A percentile compares a stretch with the other conserved stretches of the same genome.
Conservation (phyloP, 2,329 filamentous ascomycete species). For the Penicillium sp. region DNA sequence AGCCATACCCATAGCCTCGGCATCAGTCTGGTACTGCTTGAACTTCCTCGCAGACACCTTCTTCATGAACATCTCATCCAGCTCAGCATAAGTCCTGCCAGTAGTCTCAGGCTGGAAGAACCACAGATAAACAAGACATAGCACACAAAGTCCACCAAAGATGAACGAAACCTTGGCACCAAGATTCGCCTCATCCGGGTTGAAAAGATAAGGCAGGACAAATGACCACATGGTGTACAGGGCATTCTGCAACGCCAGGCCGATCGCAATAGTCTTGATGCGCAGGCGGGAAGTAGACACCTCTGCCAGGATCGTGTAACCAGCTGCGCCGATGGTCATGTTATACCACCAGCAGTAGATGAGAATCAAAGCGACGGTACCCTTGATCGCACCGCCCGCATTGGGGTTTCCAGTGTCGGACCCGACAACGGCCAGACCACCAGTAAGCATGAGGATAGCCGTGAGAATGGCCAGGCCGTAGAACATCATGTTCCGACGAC, state of each 20-base stretch:
- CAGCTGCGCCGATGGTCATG: conserved; percentile 45
- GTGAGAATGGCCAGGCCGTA: conserved; percentile 39
- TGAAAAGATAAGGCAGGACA: conserved; percentile 42
- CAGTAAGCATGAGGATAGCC: conserved; percentile 44
- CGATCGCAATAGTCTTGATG: conserved; percentile 45
- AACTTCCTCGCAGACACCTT: conserved; percentile 15
- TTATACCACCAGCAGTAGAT: conserved; percentile 45
- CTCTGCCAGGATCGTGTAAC: conserved; percentile 43
- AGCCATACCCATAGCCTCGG: conserved; percentile 11
- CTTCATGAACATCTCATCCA: conserved; percentile 19
- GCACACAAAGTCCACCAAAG: conserved; percentile 38
- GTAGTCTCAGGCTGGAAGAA: conserved; percentile 27
- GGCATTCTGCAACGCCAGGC: conserved; percentile 37
- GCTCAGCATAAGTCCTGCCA: conserved; percentile 13
- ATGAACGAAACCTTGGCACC: conserved; percentile 47
- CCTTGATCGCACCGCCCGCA: conserved; percentile 11
- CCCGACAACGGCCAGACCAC: conserved; percentile 35
- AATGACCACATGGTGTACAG: conserved; percentile 40
- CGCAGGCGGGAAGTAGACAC: conserved; percentile 42
- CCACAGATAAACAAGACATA: conserved; percentile 37
- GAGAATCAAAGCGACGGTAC: conserved; percentile 33
- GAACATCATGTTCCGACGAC: conserved; percentile 40
- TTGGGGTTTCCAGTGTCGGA: conserved; percentile 12
- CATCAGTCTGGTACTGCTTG: conserved; percentile 14
- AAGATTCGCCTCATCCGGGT: conserved; percentile 41